Base-by-base conservation (phyloP, 2,329 filamentous ascomycete genomes). In the Alternaria sp. region DNA sequence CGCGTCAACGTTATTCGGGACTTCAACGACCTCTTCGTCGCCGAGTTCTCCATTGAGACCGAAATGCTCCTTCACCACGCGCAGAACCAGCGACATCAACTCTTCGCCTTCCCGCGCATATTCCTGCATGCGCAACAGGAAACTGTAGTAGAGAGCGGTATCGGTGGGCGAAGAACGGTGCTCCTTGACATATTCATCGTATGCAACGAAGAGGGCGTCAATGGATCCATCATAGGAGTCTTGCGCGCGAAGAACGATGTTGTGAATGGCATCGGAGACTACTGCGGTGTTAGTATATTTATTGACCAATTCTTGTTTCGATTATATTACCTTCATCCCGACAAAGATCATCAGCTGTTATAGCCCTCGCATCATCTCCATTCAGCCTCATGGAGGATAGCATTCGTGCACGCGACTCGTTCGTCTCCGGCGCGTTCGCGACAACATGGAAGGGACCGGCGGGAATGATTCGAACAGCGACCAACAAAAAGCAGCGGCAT, bases 241-340 rank as follows among this genome's bases (percentile, higher is more conserved):
- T 80, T 94, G 88, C 46, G 92, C 94, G 71, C 87, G 85, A 64
- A 85, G 83, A 73, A 96, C 89, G 73, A 97, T 92, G 62, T 91
- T 86, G 79, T 93, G 91, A 61, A 97, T 85, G 65, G 93, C 86
- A 65, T 87, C 86, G 78, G 97, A 92, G 82, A 96, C 94, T 94
- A 26, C 33, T 26, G 20, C 9, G 7, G 20, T 14, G 45, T 73
- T 26, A 77, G 66, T 49, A 60, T 21, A 6, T 6, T 10, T 9
- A n/a, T 20, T 4, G 1, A 21, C 10, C 28, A 4, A 7, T 5
- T 14, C 30, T 18, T 30, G 20, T 6, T 11, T n/a, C n/a, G n/a
- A 9, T 4, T 18, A 9, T 8, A 15, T 33, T 41, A 53, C 49
- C 49, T 23, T 53, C 49, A 9, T 53, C 30, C 30, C 49, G 28